These are phyloP conservation scores for Venturia nashicola DNA, from an alignment of 2,329 filamentous ascomycete species.

Conservation along the genomic window DNA sequence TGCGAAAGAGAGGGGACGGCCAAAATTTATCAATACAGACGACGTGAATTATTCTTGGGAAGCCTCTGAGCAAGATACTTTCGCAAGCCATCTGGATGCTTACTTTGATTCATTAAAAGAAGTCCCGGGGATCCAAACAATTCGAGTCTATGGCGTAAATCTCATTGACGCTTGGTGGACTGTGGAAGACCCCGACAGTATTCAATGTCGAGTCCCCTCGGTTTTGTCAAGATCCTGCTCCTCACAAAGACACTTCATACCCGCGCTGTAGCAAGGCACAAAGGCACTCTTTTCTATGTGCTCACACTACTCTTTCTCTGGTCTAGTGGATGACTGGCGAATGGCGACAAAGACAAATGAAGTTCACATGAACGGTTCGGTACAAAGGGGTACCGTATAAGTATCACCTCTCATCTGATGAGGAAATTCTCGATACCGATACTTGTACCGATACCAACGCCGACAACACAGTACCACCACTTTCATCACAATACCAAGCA, in stretches of 20 bases:
- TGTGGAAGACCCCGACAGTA: background rate
- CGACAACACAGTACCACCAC: background rate
- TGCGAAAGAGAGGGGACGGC: background rate
- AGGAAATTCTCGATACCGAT: background rate
- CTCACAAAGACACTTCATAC: slow-evolving; percentile 2
- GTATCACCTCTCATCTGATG: background rate
- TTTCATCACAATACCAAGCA: background rate
- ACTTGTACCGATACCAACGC: background rate
- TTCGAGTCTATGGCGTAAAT: background rate
- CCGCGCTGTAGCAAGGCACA: background rate
- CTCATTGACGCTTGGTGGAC: slow-evolving; percentile 1
- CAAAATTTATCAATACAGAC: background rate
- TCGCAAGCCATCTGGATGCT: background rate
- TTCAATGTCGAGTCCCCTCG: background rate
- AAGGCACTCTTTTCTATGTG: background rate
- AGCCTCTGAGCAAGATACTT: background rate
- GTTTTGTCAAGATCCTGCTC: background rate
- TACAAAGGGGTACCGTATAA: background rate
- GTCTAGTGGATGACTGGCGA: background rate
- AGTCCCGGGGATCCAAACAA: background rate
- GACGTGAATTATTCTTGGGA: background rate
- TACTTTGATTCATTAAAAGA: background rate
- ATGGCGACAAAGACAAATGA: background rate
- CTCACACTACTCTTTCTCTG: background rate
- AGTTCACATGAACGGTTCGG: background rate